Evolutionary conservation across 768 basidiomycete species (phyloP).

Genomic region (Tricholoma furcatifolium): DNA sequence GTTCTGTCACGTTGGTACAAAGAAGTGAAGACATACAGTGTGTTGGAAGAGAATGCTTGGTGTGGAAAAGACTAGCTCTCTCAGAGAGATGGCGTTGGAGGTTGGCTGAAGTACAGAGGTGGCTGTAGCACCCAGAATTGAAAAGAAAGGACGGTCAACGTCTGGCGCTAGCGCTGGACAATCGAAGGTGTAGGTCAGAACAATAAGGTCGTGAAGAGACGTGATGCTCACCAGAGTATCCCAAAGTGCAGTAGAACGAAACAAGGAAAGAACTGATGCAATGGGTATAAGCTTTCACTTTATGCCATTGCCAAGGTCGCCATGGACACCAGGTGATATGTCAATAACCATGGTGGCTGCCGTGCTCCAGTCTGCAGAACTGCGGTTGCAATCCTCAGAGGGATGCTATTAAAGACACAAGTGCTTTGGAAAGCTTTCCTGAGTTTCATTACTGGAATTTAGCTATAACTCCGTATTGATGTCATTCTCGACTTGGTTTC

Average conservation of each 20-base stretch:
- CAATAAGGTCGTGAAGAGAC: constrained; percentile 23
- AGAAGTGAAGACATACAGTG: background rate
- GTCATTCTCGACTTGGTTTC: too few relatives aligned
- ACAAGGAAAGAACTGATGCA: background rate
- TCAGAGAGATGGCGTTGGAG: constrained; percentile 44
- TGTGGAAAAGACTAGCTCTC: constrained; percentile 34
- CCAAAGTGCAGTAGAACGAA: constrained; percentile 6
- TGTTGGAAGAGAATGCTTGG: background rate
- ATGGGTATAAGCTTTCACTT: background rate
- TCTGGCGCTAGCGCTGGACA: constrained; percentile 48
- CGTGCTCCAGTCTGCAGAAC: too few relatives aligned
- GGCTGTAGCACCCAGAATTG: constrained; percentile 41
- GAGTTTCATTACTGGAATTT: too few relatives aligned
- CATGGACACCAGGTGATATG: constrained; percentile 15
- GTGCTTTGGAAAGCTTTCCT: too few relatives aligned
- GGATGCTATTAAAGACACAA: too few relatives aligned
- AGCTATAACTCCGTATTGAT: too few relatives aligned
- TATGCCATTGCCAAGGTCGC: background rate
- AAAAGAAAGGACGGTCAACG: constrained; percentile 69
- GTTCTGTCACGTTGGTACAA: background rate
- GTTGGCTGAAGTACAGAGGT: constrained; percentile 33
- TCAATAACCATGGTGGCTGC: background rate
- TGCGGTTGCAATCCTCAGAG: too few relatives aligned
- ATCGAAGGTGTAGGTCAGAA: constrained; percentile 22
- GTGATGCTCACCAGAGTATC: constrained; percentile 14